Conservation (phyloP, 202 grass and related monocot genomes). For the Panicum virgatum region DNA sequence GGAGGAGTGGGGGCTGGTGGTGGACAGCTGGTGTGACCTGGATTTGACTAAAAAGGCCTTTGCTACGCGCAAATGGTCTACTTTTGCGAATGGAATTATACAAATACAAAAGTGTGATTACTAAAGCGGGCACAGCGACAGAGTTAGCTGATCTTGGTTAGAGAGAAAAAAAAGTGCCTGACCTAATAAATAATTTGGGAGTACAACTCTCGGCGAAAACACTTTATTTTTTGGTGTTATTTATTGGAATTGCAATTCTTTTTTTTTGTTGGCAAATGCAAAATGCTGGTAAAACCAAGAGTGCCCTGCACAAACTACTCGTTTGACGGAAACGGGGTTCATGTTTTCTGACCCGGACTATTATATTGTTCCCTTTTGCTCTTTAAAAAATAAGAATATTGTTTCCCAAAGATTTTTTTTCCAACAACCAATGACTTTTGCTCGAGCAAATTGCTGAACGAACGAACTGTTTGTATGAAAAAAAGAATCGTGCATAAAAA, state of each 20-base stretch:
- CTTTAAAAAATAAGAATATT: not conserved
- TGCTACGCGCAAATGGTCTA: slow-evolving; percentile 4
- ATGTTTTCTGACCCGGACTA: not conserved
- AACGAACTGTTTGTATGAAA: not conserved
- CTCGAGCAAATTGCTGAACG: not conserved
- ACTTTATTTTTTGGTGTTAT: not conserved
- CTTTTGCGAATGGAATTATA: not conserved
- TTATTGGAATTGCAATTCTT: not conserved
- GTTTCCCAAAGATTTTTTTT: not conserved
- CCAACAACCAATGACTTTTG: not conserved
- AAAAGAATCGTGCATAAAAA: not conserved
- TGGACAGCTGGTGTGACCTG: slow-evolving; percentile 51
- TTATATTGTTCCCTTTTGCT: not conserved
- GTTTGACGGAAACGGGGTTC: not conserved
- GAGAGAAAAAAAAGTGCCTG: not conserved
- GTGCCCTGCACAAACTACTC: not conserved
- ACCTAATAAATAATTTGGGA: not conserved
- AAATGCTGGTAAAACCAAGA: not conserved
- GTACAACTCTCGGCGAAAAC: not conserved
- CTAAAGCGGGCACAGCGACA: not conserved
- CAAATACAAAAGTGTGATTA: not conserved
- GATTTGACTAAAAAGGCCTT: slow-evolving; percentile 25
- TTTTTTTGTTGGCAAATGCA: not conserved
- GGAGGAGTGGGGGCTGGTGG: not conserved
- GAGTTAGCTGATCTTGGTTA: not conserved